Evolutionary conservation across 148 eudicot species (phyloP).

Genomic region (Silene conica): DNA sequence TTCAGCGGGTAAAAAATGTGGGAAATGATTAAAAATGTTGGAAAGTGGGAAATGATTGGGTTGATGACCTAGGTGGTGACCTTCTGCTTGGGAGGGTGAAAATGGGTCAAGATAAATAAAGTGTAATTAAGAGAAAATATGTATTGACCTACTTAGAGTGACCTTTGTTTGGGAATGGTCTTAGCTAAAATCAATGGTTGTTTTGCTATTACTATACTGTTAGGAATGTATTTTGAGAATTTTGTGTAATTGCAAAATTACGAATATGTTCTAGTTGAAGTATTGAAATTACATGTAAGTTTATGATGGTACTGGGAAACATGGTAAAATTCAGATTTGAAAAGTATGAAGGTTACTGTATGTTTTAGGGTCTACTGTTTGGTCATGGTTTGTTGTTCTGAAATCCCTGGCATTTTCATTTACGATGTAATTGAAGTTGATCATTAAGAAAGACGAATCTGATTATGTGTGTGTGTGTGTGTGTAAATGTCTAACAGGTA

Average conservation of each 20-base stretch:
- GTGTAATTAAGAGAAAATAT: too few relatives aligned
- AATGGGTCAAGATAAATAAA: too few relatives aligned
- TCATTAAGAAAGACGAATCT: neutral
- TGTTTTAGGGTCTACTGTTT: constrained; percentile 2
- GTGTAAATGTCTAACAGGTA: constrained; percentile 17
- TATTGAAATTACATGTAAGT: neutral
- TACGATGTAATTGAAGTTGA: neutral
- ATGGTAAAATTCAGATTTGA: neutral
- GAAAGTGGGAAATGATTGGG: too few relatives aligned
- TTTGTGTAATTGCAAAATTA: neutral
- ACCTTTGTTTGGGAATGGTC: too few relatives aligned
- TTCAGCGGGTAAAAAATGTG: too few relatives aligned
- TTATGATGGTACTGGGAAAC: neutral
- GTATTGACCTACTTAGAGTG: too few relatives aligned
- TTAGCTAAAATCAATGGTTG: neutral
- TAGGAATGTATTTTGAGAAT: neutral
- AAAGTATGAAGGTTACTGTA: neutral
- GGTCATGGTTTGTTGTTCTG: constrained; percentile 1
- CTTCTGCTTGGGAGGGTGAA: too few relatives aligned
- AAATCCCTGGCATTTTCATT: neutral
- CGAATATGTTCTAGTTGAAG: neutral
- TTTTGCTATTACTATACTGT: neutral
- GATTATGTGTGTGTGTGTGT: neutral
- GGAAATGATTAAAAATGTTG: too few relatives aligned
- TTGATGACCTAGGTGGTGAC: too few relatives aligned